phyloP scores from a whole-genome alignment of 2,329 filamentous ascomycete species.

The Ophiostoma novo-ulmi region DNA sequence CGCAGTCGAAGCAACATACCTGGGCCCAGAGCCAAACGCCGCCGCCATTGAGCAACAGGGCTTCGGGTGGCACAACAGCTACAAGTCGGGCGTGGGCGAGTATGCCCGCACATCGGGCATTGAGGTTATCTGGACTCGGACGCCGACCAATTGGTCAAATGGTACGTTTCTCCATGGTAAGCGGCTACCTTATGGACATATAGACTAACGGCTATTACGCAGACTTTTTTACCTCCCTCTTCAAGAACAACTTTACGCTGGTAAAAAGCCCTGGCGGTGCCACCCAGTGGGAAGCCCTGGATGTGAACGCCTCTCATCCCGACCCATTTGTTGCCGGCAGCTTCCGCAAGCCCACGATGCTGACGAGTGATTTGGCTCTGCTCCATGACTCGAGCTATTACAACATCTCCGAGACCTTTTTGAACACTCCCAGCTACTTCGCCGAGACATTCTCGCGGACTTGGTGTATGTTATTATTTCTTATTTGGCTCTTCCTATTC shows the following conservation, averaged over 20 bases:
- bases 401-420: slow-evolving; percentile 68
- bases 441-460: slow-evolving; percentile 65
- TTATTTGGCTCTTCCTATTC: background rate
- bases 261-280: slow-evolving; percentile 71
- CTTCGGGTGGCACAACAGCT: slow-evolving; percentile 65
- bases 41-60: slow-evolving; percentile 62
- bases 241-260: slow-evolving; percentile 73
- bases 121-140: slow-evolving; percentile 75
- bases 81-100: slow-evolving; percentile 61
- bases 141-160: slow-evolving; percentile 71
- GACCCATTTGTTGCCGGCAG: slow-evolving; percentile 64
- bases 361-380: slow-evolving; percentile 69
- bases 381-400: slow-evolving; percentile 67
- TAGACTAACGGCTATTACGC: background rate
- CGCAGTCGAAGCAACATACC: slow-evolving; percentile 57
- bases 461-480: slow-evolving; percentile 51
- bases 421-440: slow-evolving; percentile 63
- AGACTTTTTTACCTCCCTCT: slow-evolving; percentile 67
- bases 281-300: slow-evolving; percentile 72
- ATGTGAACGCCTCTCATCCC: slow-evolving; percentile 60
- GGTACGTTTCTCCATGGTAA: slow-evolving; percentile 21
- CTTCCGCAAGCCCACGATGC: slow-evolving; percentile 71
- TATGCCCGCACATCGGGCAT: slow-evolving; percentile 71
- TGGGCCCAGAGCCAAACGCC: slow-evolving; percentile 63
- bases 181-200: background rate